Percentiles rank a stretch among this genome's conserved stretches.
These are phyloP conservation scores for Fraxinus ornus DNA, from an alignment of 305 asterid genomes.

Conservation along the genomic window DNA sequence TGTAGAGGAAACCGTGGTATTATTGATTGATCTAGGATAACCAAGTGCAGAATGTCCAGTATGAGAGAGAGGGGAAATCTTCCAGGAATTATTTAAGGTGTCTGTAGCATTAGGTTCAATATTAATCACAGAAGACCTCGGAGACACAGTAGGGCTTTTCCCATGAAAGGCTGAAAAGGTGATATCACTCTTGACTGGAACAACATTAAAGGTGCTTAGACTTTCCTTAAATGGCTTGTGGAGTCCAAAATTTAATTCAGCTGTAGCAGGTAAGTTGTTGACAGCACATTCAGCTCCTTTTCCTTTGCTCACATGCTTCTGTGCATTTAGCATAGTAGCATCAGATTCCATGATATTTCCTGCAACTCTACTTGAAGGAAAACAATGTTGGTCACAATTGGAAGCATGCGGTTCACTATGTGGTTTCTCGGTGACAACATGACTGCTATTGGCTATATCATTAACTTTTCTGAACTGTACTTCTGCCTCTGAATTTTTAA, in stretches of 20 bases:
- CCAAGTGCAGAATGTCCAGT: conserved; percentile 24
- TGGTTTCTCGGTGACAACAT: conserved; percentile 25
- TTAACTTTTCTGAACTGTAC: conserved; percentile 26
- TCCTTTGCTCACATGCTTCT: conserved; percentile 26
- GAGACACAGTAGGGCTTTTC: conserved; percentile 27
- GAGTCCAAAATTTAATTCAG: conserved; percentile 34
- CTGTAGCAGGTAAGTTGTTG: conserved; percentile 29
- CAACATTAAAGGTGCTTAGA: conserved; percentile 28
- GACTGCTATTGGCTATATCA: conserved; percentile 28
- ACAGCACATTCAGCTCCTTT: conserved; percentile 28
- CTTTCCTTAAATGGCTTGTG: conserved; percentile 28
- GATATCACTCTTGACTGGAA: conserved; percentile 29
- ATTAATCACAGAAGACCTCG: conserved; percentile 26
- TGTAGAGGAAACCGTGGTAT: conserved; percentile 28
- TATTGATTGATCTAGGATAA: conserved; percentile 27
- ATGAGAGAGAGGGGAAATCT: conserved; percentile 28
- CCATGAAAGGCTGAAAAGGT: conserved; percentile 33
- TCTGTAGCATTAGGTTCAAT: conserved; percentile 32
- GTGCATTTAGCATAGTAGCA: conserved; percentile 20
- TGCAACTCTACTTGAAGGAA: conserved; percentile 28
- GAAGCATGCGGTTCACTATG: conserved; percentile 28
- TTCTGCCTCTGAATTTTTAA: conserved; percentile 29
- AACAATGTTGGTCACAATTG: conserved; percentile 29
- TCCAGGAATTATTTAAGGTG: conserved; percentile 33
- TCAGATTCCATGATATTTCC: conserved; percentile 25